Evolutionary conservation across 2,329 filamentous ascomycete genomes (phyloP), one percentile per base, ranked within the genome.

Genomic region (Xylariaceae sp.): DNA sequence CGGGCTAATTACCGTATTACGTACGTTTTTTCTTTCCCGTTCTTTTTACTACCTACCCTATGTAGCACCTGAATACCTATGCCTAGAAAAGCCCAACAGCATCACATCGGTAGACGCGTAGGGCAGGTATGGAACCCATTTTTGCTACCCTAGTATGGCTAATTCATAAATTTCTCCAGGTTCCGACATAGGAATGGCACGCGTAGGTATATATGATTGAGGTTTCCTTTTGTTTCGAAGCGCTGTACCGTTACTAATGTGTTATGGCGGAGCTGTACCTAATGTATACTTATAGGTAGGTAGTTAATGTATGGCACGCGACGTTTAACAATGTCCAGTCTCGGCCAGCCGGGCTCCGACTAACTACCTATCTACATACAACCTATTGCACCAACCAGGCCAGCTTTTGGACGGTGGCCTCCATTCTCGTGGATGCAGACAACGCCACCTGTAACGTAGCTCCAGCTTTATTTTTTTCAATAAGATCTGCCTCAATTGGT

Each of bases 361-460:
- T 9, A 37, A 37, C 35, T 7, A 37, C 4, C 7, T 37, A 37
- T 37, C 5, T 37, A 37, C 12, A 7, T 37, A 11, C 35, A 7
- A 27, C 12, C 27, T 11, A 11, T 44, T 7, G 12, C 12, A 32
- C 26, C 4, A 29, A 45, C 11, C 11, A 31, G 35, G 9, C 30
- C 37, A 41, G 43, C 43, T 42, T 45, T 45, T 39, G 41, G 29
- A 46, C n/a, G 37, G 42, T 40, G 37, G 37, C 49, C 49, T 26
- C 49, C 43, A 29, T 34, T 31, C 27, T 50, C 29, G 53, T 47
- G 47, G 31, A 47, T 29, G 40, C 44, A 35, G 47, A 39, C 48
- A 54, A 19, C 46, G 57, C 54, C 54, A 56, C 54, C 45, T 52
- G 57, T 57, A 59, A 59, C 57, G 48, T 57, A 59, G 34, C 57